Evolutionary conservation across 176 grass and related monocot genomes (phyloP).

Genomic region (Carex kokanica): DNA sequence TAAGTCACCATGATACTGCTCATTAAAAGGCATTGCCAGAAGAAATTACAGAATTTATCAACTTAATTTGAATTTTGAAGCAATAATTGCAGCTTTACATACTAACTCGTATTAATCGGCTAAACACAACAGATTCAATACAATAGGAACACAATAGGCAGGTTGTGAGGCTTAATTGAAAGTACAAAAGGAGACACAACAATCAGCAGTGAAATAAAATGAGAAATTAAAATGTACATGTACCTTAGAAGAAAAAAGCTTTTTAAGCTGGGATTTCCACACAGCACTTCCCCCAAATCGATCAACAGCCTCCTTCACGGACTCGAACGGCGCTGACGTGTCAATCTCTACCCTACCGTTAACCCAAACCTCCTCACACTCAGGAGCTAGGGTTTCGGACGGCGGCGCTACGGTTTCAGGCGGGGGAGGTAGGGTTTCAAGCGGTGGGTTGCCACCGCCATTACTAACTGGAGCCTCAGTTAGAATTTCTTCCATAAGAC

Average conservation of each 20-base stretch:
- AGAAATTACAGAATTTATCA: not conserved
- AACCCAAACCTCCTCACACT: not conserved
- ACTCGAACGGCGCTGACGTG: constrained; percentile 90
- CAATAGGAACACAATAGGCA: constrained; percentile 2
- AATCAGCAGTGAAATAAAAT: not conserved
- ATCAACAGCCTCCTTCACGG: constrained; percentile 82
- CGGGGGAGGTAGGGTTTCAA: constrained; percentile 22
- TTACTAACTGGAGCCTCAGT: not conserved
- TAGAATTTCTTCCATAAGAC: not conserved
- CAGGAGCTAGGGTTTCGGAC: constrained; percentile 17
- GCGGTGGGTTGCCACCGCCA: not conserved
- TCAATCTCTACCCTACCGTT: constrained; percentile 71
- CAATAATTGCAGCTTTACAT: not conserved
- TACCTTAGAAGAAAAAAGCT: constrained; percentile 33
- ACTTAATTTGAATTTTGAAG: not conserved
- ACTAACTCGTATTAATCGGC: not conserved
- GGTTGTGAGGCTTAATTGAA: not conserved
- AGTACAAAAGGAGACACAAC: not conserved
- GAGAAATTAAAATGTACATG: not conserved
- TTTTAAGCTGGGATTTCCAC: constrained; percentile 62
- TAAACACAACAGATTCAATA: not conserved
- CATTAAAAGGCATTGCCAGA: not conserved
- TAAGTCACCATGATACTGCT: not conserved
- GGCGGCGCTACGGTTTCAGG: constrained; percentile 2
- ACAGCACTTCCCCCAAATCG: constrained; percentile 76